A percentile compares a stretch with the other conserved stretches of the same genome.
Evolutionary conservation across 192 early-diverging fungal species (phyloP).

Genomic region (Backusella psychrophila): DNA sequence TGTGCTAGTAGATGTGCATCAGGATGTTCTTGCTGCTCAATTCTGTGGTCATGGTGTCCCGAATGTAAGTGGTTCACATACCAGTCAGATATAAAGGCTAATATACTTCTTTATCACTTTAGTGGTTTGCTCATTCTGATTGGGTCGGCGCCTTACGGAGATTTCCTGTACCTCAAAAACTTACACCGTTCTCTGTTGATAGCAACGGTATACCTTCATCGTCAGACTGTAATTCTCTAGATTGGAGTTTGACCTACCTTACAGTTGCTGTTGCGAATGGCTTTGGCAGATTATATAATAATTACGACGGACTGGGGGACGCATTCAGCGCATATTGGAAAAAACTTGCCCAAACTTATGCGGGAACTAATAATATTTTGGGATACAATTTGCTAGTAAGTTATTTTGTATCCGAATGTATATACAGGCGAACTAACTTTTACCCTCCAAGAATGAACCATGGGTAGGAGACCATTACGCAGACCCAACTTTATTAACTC

Average conservation of each 20-base stretch:
- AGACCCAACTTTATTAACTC: slow-evolving; percentile 45
- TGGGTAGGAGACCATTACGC: background rate
- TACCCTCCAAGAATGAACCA: background rate
- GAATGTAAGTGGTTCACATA: slow-evolving; percentile 21
- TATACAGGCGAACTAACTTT: background rate
- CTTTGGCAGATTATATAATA: slow-evolving; percentile 49
- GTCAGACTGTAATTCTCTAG: slow-evolving; percentile 37
- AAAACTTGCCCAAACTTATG: background rate
- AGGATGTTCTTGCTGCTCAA: slow-evolving; percentile 51
- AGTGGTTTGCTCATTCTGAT: slow-evolving; percentile 7
- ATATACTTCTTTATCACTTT: background rate
- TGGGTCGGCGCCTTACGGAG: slow-evolving; percentile 37
- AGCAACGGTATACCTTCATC: slow-evolving; percentile 37
- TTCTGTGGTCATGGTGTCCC: slow-evolving; percentile 56
- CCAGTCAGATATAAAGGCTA: background rate
- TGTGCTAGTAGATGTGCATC: slow-evolving; percentile 64
- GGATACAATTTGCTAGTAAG: background rate
- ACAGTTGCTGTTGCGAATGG: slow-evolving; percentile 44
- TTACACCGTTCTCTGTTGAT: slow-evolving; percentile 36
- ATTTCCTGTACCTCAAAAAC: slow-evolving; percentile 38
- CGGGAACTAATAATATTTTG: background rate
- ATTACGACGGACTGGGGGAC: background rate
- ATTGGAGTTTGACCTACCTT: slow-evolving; percentile 44
- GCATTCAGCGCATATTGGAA: background rate
- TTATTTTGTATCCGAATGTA: background rate